Percentiles rank a stretch among this genome's conserved stretches.
Evolutionary conservation across 2,329 filamentous ascomycete genomes (phyloP).

Genomic region (Fusarium cyanostomum): DNA sequence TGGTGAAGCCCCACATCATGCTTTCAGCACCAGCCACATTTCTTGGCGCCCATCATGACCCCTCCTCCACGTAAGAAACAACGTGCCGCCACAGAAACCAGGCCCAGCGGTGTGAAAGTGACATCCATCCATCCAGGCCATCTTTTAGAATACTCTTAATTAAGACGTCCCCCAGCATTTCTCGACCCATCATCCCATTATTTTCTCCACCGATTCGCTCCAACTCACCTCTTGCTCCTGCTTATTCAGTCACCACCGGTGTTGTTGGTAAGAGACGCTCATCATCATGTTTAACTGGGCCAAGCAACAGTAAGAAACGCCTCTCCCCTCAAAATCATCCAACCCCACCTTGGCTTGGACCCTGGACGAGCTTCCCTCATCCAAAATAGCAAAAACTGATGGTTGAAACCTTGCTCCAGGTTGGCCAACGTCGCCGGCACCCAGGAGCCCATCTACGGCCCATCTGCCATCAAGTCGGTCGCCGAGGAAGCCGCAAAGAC

Average conservation of each 20-base stretch:
- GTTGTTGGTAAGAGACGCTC: not conserved
- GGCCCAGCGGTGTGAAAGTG: slow-evolving; percentile 37
- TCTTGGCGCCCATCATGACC: slow-evolving; percentile 14
- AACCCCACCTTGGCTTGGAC: slow-evolving; percentile 21
- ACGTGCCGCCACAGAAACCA: slow-evolving; percentile 20
- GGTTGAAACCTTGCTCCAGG: slow-evolving; percentile 50
- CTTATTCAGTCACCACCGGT: not conserved
- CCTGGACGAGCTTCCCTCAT: slow-evolving; percentile 2
- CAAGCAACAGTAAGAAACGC: slow-evolving; percentile 78
- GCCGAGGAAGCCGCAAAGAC: slow-evolving; percentile 80
- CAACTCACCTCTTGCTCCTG: slow-evolving; percentile 3
- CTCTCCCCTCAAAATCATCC: slow-evolving; percentile 6
- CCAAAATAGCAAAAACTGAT: slow-evolving; percentile 32
- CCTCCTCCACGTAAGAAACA: slow-evolving; percentile 19
- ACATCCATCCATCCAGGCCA: slow-evolving; percentile 14
- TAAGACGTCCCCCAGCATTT: slow-evolving; percentile 35
- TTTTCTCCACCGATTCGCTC: slow-evolving; percentile 6
- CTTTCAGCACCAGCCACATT: slow-evolving; percentile 26
- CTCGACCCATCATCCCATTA: slow-evolving; percentile 37
- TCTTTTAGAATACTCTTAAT: slow-evolving; percentile 17
- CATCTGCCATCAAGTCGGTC: slow-evolving; percentile 86
- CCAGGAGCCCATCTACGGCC: slow-evolving; percentile 94
- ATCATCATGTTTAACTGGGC: slow-evolving; percentile 89
- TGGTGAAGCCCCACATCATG: slow-evolving; percentile 16
- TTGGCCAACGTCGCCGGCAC: slow-evolving; percentile 88